Percentiles rank a stretch among this genome's conserved stretches.
These are phyloP conservation scores for Beauveria bassiana DNA, from an alignment of 2,329 filamentous ascomycete species.

Conservation along the genomic window DNA sequence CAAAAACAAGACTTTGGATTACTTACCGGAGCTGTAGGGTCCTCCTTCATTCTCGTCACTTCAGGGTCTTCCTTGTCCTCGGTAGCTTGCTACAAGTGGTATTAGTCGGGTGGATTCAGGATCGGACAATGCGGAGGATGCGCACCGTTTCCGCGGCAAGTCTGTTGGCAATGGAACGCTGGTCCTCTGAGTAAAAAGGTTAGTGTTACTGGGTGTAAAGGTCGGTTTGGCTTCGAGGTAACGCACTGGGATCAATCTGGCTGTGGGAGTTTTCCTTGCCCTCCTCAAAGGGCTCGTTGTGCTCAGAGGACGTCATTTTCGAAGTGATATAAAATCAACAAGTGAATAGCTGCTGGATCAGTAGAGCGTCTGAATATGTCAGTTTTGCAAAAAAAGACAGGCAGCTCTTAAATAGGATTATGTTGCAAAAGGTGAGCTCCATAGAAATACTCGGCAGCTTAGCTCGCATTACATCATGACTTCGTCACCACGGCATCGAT, in stretches of 20 bases:
- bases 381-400: background rate
- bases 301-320: background rate
- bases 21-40: constrained; percentile 46
- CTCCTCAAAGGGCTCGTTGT: constrained; percentile 47
- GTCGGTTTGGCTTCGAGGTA: background rate
- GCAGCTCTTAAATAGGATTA: background rate
- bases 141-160: constrained; percentile 50
- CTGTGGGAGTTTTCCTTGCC: constrained; percentile 59
- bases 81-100: background rate
- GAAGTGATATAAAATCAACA: no score
- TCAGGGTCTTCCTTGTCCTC: constrained; percentile 25
- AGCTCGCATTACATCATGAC: constrained; percentile 11
- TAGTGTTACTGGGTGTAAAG: background rate
- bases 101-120: background rate
- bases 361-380: background rate
- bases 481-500: background rate
- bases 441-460: background rate
- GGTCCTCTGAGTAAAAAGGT: constrained; percentile 42
- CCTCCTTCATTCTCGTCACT: constrained; percentile 35
- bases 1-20: background rate
- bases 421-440: background rate
- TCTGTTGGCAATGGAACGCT: constrained; percentile 59
- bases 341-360: background rate
- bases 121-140: background rate
- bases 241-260: constrained; percentile 60